Evolutionary conservation across 345 rosid species (phyloP).

Genomic region (Boechera divaricarpa): DNA sequence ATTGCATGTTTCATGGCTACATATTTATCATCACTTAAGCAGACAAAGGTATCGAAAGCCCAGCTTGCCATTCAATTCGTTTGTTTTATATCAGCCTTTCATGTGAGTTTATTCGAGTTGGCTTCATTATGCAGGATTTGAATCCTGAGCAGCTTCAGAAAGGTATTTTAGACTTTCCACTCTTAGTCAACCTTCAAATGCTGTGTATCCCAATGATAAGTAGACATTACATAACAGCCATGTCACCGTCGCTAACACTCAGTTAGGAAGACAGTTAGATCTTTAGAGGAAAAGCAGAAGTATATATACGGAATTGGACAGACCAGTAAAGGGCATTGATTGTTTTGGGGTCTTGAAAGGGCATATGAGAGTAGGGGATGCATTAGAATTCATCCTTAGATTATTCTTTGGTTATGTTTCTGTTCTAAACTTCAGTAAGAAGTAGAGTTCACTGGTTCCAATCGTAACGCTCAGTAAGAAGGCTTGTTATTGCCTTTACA

Average conservation of each 20-base stretch:
- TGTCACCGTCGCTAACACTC: background rate
- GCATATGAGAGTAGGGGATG: background rate
- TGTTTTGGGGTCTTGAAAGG: background rate
- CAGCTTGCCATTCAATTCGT: background rate
- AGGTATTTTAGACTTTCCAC: conserved; percentile 42
- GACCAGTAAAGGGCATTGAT: background rate
- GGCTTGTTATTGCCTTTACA: background rate
- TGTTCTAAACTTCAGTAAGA: background rate
- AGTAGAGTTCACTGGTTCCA: background rate
- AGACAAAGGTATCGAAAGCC: conserved; percentile 62
- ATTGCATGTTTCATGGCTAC: conserved; percentile 90
- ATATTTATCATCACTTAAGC: conserved; percentile 72
- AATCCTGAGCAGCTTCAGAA: conserved; percentile 86
- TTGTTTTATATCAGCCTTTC: background rate
- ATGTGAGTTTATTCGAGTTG: background rate
- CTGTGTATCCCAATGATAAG: background rate
- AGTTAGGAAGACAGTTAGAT: background rate
- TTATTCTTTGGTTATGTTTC: background rate
- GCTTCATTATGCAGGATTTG: conserved; percentile 56
- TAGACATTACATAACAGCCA: background rate
- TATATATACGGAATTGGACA: background rate
- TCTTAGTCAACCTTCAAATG: background rate
- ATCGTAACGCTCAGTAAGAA: background rate
- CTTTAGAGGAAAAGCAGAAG: background rate
- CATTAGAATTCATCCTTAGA: background rate